Percentiles rank a stretch among this genome's conserved stretches.
Evolutionary conservation across 345 rosid genomes (phyloP).

Genomic region (Bruguiera parviflora): DNA sequence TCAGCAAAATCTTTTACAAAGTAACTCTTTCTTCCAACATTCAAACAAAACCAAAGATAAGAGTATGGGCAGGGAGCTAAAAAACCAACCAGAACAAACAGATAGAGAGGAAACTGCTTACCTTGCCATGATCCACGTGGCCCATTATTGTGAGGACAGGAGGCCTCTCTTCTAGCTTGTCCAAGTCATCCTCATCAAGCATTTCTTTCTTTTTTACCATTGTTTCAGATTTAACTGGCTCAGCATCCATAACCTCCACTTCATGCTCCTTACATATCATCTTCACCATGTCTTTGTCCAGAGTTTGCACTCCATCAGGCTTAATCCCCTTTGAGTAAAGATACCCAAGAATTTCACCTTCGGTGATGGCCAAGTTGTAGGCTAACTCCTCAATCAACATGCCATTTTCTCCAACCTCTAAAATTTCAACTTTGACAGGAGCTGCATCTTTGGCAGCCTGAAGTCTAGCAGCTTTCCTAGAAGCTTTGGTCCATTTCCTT

Average conservation of each 20-base stretch:
- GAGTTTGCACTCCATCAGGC: constrained; percentile 93
- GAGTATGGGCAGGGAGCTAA: background rate
- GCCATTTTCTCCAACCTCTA: constrained; percentile 87
- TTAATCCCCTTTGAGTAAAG: constrained; percentile 85
- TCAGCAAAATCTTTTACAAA: constrained; percentile 29
- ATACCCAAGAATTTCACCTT: constrained; percentile 89
- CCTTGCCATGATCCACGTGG: constrained; percentile 99
- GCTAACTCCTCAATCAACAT: constrained; percentile 92
- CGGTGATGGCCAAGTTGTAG: constrained; percentile 64
- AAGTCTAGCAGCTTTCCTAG: constrained; percentile 84
- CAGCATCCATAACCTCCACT: constrained; percentile 85
- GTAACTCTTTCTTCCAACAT: background rate
- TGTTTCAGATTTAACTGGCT: constrained; percentile 69
- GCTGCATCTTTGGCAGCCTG: constrained; percentile 95
- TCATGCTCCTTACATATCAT: constrained; percentile 83
- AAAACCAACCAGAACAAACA: background rate
- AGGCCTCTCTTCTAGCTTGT: constrained; percentile 84
- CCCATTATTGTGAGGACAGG: constrained; percentile 99
- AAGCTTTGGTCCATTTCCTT: constrained; percentile 98
- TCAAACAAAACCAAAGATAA: background rate
- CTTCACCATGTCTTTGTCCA: constrained; percentile 92
- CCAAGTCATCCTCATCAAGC: constrained; percentile 84
- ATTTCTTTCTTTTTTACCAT: constrained; percentile 86
- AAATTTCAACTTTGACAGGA: constrained; percentile 91
- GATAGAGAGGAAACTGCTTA: constrained; percentile 17